Evolutionary conservation across 306 rosid species (phyloP).

Genomic region (Styphnolobium japonicum): DNA sequence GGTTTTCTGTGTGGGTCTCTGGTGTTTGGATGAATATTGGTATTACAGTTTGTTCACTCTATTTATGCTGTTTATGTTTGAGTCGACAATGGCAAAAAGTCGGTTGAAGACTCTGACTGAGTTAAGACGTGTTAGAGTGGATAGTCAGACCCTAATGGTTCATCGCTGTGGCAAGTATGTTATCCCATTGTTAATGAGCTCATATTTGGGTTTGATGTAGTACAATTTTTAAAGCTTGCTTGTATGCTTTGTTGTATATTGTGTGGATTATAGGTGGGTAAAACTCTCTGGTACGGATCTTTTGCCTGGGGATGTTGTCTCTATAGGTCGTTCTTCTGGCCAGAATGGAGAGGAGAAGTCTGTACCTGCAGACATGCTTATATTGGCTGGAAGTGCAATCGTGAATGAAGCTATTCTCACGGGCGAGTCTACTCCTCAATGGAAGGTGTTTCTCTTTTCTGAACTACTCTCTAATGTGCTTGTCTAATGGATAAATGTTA

Average conservation of each 20-base stretch:
- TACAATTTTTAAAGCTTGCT: conserved; percentile 18
- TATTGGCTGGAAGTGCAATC: conserved; percentile 94
- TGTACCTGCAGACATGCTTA: conserved; percentile 98
- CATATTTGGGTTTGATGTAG: conserved; percentile 16
- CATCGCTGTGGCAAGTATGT: conserved; percentile 98
- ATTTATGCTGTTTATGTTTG: conserved; percentile 94
- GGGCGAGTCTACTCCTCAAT: conserved; percentile 99
- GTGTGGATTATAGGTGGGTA: conserved; percentile 68
- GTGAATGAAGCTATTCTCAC: conserved; percentile 99
- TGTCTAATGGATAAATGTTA: background rate
- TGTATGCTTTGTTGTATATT: background rate
- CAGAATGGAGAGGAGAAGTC: conserved; percentile 90
- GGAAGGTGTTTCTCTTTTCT: conserved; percentile 82
- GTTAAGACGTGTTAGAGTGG: conserved; percentile 94
- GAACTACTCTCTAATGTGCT: conserved; percentile 24
- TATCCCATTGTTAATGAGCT: conserved; percentile 11
- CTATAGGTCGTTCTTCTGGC: conserved; percentile 84
- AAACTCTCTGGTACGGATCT: conserved; percentile 89
- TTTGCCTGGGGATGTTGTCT: conserved; percentile 97
- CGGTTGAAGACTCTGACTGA: conserved; percentile 92
- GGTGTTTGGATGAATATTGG: conserved; percentile 99
- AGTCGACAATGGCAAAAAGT: conserved; percentile 99
- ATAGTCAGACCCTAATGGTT: conserved; percentile 87
- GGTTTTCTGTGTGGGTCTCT: conserved; percentile 99
- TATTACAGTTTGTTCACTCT: conserved; percentile 97